A percentile compares a stretch with the other conserved stretches of the same genome.
Evolutionary conservation across 2,329 filamentous ascomycete genomes (phyloP).

Genomic region (Botryotinia convoluta): DNA sequence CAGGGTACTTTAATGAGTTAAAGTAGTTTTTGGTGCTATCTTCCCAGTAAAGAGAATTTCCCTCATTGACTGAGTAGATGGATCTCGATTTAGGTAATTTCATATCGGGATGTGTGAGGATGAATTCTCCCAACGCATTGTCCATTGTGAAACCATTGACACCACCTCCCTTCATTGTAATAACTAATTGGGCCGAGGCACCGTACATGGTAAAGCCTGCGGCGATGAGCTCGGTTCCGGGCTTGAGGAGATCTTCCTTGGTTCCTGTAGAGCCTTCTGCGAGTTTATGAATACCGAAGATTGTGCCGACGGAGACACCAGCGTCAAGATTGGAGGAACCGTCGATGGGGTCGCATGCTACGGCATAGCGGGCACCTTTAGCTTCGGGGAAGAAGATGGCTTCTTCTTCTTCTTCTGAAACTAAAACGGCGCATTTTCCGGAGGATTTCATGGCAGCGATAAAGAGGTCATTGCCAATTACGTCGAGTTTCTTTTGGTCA

Average conservation of each 20-base stretch:
- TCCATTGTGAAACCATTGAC: constrained; percentile 99
- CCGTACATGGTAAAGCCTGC: constrained; percentile 99
- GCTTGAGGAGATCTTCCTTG: constrained; percentile 82
- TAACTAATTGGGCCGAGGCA: constrained; percentile 90
- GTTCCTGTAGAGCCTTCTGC: constrained; percentile 70
- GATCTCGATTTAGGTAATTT: constrained; percentile 71
- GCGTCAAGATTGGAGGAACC: constrained; percentile 97
- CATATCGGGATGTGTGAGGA: constrained; percentile 96
- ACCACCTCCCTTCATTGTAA: constrained; percentile 88
- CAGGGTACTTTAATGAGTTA: constrained; percentile 79
- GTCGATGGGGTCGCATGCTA: constrained; percentile 97
- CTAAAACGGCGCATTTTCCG: constrained; percentile 83
- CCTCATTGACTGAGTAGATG: constrained; percentile 99
- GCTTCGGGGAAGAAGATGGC: constrained; percentile 81
- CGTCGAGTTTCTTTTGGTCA: constrained; percentile 99
- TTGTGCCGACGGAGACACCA: constrained; percentile 95
- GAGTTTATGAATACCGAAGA: constrained; percentile 92
- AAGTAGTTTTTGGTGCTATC: constrained; percentile 85
- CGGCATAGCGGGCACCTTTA: constrained; percentile 79
- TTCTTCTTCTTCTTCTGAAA: constrained; percentile 98
- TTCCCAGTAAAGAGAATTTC: constrained; percentile 96
- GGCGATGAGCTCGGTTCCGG: constrained; percentile 87
- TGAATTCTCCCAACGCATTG: constrained; percentile 96
- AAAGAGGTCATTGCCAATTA: constrained; percentile 98
- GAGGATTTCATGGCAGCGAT: constrained; percentile 92